Conservation (phyloP, 2,329 filamentous ascomycete genomes). For the Reticulascus tulasneorum region DNA sequence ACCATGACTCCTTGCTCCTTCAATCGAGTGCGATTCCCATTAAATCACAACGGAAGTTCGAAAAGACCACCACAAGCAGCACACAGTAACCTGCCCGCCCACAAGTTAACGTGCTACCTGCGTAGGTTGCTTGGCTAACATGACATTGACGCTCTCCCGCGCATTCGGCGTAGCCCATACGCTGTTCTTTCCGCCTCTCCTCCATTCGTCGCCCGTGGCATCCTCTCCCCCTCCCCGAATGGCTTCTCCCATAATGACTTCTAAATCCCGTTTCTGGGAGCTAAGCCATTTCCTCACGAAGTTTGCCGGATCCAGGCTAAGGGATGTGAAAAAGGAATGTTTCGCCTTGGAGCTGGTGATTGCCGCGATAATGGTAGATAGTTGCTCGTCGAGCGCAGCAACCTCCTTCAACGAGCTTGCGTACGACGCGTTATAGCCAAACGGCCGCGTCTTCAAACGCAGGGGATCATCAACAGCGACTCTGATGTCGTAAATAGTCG, state of each 20-base stretch:
- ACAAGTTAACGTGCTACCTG: slow-evolving; percentile 6
- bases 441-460: slow-evolving; percentile 58
- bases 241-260: slow-evolving; percentile 81
- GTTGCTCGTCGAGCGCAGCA: slow-evolving; percentile 73
- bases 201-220: slow-evolving; percentile 63
- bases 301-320: slow-evolving; percentile 75
- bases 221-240: slow-evolving; percentile 58
- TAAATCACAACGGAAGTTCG: too few relatives aligned
- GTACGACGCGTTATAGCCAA: slow-evolving; percentile 67
- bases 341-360: slow-evolving; percentile 83
- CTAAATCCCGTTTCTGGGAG: slow-evolving; percentile 85
- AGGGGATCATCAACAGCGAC: slow-evolving; percentile 82
- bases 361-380: slow-evolving; percentile 78
- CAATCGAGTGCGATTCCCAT: too few relatives aligned
- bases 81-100: not conserved
- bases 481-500: slow-evolving; percentile 86
- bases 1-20: too few relatives aligned
- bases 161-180: slow-evolving; percentile 56
- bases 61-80: not conserved
- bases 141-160: slow-evolving; percentile 58
- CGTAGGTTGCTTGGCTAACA: slow-evolving; percentile 49
- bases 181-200: slow-evolving; percentile 52
- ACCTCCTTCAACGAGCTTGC: slow-evolving; percentile 73
- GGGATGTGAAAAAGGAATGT: slow-evolving; percentile 76
- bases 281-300: slow-evolving; percentile 88